phyloP scores from a whole-genome alignment of 768 basidiomycete species.

The Psilocybe cyanescens region DNA sequence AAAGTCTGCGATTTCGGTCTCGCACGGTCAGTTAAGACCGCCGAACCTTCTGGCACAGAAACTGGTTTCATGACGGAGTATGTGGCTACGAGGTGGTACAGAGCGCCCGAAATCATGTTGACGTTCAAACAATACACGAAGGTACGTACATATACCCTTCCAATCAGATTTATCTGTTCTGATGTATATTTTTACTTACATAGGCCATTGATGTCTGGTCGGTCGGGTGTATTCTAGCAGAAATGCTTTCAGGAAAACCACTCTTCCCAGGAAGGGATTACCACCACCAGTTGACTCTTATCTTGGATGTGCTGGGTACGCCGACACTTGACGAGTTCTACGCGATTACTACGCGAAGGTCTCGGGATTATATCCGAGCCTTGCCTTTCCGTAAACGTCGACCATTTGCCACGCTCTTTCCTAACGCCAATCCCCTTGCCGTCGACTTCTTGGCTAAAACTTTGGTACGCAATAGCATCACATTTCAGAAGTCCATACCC shows the following conservation, averaged over 20 bases:
- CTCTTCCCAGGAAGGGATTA: conserved; percentile 97
- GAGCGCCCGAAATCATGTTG: conserved; percentile 99
- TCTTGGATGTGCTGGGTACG: conserved; percentile 96
- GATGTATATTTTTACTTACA: conserved; percentile 9
- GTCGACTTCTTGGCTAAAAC: conserved; percentile 77
- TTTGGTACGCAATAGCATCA: conserved; percentile 49
- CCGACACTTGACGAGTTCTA: conserved; percentile 98
- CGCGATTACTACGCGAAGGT: conserved; percentile 90
- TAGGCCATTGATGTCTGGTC: conserved; percentile 91
- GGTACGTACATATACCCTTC: conserved; percentile 39
- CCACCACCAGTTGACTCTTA: conserved; percentile 94
- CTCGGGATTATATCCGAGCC: conserved; percentile 93
- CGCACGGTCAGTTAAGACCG: conserved; percentile 86
- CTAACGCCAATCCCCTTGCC: conserved; percentile 83
- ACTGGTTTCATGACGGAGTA: conserved; percentile 96
- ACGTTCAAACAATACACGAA: conserved; percentile 99
- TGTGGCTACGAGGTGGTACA: conserved; percentile 98
- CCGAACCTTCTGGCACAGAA: conserved; percentile 83
- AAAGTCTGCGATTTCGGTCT: conserved; percentile 97
- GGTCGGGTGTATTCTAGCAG: conserved; percentile 87
- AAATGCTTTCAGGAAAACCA: conserved; percentile 97
- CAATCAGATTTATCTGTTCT: conserved; percentile 5
- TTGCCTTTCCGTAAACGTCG: conserved; percentile 90
- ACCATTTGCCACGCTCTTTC: conserved; percentile 85
- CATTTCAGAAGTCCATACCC: neutral